Evolutionary conservation across 75 land plant species (phyloP).

Genomic region (Adiantum capillusveneris): DNA sequence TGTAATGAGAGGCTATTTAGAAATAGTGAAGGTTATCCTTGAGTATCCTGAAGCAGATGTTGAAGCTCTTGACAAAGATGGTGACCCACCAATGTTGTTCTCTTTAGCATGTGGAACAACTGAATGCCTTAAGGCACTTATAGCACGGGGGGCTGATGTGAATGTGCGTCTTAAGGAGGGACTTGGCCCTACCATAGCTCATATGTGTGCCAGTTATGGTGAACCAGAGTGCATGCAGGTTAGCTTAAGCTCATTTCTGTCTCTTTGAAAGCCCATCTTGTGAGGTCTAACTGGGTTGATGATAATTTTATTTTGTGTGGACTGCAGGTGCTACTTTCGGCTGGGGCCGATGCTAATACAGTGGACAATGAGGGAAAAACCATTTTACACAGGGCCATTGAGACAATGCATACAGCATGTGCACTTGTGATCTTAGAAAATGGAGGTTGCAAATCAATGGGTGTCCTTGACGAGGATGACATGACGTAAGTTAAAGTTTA

Average conservation of each 20-base stretch:
- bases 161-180: slow-evolving; percentile 68
- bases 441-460: slow-evolving; percentile 89
- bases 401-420: slow-evolving; percentile 74
- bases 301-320: background rate
- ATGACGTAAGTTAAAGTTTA: slow-evolving; percentile 58
- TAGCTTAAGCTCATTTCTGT: slow-evolving; percentile 1
- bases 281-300: background rate
- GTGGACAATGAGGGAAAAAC: slow-evolving; percentile 90
- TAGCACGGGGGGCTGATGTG: slow-evolving; percentile 60
- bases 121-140: slow-evolving; percentile 65
- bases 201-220: slow-evolving; percentile 92
- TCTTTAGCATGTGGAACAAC: slow-evolving; percentile 85
- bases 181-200: slow-evolving; percentile 80
- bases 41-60: slow-evolving; percentile 65
- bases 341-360: slow-evolving; percentile 88
- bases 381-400: slow-evolving; percentile 77
- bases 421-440: slow-evolving; percentile 79
- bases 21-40: slow-evolving; percentile 64
- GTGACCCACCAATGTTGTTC: slow-evolving; percentile 88
- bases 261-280: background rate
- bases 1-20: slow-evolving; percentile 67
- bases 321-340: slow-evolving; percentile 67
- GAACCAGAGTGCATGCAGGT: slow-evolving; percentile 97
- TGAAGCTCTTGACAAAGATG: slow-evolving; percentile 82
- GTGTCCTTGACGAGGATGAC: slow-evolving; percentile 45